Evolutionary conservation across 441 rosid genomes (phyloP).

Genomic region (Bruguiera hainesii): DNA sequence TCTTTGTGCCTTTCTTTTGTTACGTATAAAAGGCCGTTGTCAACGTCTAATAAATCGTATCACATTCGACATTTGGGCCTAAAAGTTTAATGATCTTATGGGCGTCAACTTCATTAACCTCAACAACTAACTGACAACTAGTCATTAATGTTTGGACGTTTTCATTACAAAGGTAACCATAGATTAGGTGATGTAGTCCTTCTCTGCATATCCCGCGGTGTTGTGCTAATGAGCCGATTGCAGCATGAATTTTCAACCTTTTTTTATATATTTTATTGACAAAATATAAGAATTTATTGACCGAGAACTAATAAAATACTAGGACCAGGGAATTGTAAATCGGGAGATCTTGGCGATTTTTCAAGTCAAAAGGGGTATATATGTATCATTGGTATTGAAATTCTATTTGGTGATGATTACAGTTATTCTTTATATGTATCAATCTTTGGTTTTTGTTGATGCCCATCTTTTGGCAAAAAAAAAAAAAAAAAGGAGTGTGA

Average conservation of each 20-base stretch:
- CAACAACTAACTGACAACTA: constrained; percentile 16
- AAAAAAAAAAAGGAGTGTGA: neutral
- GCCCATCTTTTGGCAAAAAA: neutral
- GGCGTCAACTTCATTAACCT: neutral
- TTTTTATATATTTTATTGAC: too few species aligned
- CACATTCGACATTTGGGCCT: constrained; percentile 11
- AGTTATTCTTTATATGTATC: neutral
- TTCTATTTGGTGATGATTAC: neutral
- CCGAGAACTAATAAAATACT: too few species aligned
- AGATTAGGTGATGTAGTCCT: neutral
- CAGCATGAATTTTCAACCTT: too few species aligned
- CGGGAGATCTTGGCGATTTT: too few species aligned
- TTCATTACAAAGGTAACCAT: neutral
- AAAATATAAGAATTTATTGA: too few species aligned
- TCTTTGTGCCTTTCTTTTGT: neutral
- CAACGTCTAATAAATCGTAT: constrained; percentile 3
- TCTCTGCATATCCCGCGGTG: neutral
- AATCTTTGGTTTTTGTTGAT: neutral
- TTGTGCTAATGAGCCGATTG: too few species aligned
- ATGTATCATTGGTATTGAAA: neutral
- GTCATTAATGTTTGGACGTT: constrained; percentile 1
- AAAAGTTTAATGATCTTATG: neutral
- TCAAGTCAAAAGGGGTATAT: neutral
- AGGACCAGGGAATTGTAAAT: too few species aligned
- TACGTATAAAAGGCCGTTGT: neutral